Base-by-base conservation (phyloP, 176 grass and related monocot species). In the Miscanthus lutarioriparius region DNA sequence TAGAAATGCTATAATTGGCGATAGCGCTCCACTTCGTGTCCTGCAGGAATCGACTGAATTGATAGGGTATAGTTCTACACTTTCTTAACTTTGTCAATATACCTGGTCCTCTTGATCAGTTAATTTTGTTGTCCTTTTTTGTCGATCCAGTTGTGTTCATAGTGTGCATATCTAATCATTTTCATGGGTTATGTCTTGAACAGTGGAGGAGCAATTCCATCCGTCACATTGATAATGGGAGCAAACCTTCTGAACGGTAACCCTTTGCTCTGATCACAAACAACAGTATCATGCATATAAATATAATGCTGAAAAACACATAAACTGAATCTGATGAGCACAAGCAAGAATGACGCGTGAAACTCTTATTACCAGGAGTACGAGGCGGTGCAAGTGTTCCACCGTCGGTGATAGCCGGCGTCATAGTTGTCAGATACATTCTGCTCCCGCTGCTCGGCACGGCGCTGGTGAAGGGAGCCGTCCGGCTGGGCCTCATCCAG, bases 141-240 rank as follows among this genome's bases (percentile, higher is more conserved):
- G 0, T 3, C 10, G 1, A 25, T 25, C 23, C 56, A 2, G 0
- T 25, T 25, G 23, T 62, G 10, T 62, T 61, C 56, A 23, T 61
- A 26, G 10, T 26, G 2, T 84, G n/a, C 38, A 80, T 43, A n/a
- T 47, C 6, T 81, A 80, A 88, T 37, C 38, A 71, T 30, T 74
- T 64, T 63, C 11, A 28, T 64, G 36, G 13, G 9, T 6, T 39
- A 0, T 51, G 78, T 73, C 67, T 20, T 61, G 83, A 65, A 4
- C 70, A 99, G 93, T 6, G 89, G 89, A 44, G 96, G 86, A 16
- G 91, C 93, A 56, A 89, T 96, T 76, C 96, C 96, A 37, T 90
- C 96, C 0, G 9, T 99, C 36, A 89, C 96, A 9, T 10, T 96
- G 79, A 94, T 96, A 83, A 98, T 96, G 96, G 96, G 96, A 87